Conservation (phyloP, 176 grass and related monocot species). For the Zizania latifolia region DNA sequence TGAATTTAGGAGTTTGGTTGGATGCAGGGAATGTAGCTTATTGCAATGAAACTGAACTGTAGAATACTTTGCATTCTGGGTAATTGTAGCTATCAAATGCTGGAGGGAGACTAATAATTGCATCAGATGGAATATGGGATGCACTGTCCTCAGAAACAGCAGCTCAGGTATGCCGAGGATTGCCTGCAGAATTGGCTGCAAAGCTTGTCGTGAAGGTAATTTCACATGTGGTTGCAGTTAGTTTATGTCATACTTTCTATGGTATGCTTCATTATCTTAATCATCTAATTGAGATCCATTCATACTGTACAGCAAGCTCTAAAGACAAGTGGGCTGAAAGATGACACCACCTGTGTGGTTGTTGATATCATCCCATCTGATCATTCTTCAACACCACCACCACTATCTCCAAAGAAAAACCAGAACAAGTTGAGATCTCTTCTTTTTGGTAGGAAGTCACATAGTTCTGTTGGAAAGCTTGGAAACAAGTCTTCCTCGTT, state of each 20-base stretch:
- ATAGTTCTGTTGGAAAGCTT: conserved; percentile 56
- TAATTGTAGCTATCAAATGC: conserved; percentile 67
- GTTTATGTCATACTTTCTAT: background rate
- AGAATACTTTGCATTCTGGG: conserved; percentile 19
- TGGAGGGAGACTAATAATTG: conserved; percentile 94
- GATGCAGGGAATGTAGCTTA: conserved; percentile 21
- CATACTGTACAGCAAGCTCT: conserved; percentile 70
- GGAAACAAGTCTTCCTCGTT: conserved; percentile 48
- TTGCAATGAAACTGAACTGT: conserved; percentile 17
- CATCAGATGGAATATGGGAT: conserved; percentile 97
- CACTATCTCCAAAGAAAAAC: conserved; percentile 63
- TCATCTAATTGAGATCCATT: conserved; percentile 16
- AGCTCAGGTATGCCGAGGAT: conserved; percentile 58
- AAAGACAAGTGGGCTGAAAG: conserved; percentile 89
- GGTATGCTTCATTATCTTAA: background rate
- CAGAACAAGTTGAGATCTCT: conserved; percentile 71
- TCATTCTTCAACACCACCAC: conserved; percentile 46
- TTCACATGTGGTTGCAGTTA: background rate
- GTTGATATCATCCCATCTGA: conserved; percentile 85
- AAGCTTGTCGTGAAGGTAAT: conserved; percentile 92
- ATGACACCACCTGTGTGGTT: conserved; percentile 94
- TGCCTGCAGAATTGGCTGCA: conserved; percentile 83
- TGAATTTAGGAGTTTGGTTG: conserved; percentile 28
- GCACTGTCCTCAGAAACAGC: conserved; percentile 75
- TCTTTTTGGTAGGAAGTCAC: conserved; percentile 62